Percentiles rank a stretch among this genome's conserved stretches.
These are phyloP conservation scores for Dipteronia dyeriana DNA, from an alignment of 345 rosid species.

Conservation along the genomic window DNA sequence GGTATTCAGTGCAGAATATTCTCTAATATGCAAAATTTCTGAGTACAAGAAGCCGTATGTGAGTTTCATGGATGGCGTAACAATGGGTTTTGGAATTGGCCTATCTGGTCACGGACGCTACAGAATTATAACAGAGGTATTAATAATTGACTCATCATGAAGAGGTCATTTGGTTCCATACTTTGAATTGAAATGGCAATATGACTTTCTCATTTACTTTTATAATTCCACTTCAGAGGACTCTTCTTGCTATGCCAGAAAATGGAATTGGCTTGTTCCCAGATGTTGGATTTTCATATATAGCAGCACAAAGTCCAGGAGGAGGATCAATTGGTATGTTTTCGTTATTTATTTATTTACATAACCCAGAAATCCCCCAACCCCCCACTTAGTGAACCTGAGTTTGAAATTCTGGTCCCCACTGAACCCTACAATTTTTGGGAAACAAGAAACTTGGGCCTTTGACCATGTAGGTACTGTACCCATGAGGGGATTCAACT, in stretches of 20 bases:
- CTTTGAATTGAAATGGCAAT: neutral
- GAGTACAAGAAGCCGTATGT: constrained; percentile 86
- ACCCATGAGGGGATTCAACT: too few species aligned
- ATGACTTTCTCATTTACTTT: constrained; percentile 10
- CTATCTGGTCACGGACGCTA: constrained; percentile 93
- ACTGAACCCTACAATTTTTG: too few species aligned
- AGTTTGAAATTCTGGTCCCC: too few species aligned
- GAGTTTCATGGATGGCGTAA: constrained; percentile 90
- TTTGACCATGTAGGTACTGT: too few species aligned
- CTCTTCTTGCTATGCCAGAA: constrained; percentile 96
- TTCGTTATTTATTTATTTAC: constrained; percentile 3
- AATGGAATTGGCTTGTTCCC: constrained; percentile 97
- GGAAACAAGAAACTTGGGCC: too few species aligned
- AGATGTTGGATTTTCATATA: constrained; percentile 91
- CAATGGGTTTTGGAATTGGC: constrained; percentile 97
- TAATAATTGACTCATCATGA: neutral
- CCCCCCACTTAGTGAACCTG: too few species aligned
- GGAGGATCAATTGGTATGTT: constrained; percentile 86
- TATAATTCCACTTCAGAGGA: constrained; percentile 41
- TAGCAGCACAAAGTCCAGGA: constrained; percentile 91
- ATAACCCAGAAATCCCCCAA: too few species aligned
- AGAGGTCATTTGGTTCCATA: constrained; percentile 5
- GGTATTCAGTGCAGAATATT: constrained; percentile 89
- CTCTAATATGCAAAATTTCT: constrained; percentile 84
- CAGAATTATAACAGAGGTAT: constrained; percentile 86